phyloP scores from a whole-genome alignment of 1,284 basidiomycete genomes.

The Inonotus obliquus region DNA sequence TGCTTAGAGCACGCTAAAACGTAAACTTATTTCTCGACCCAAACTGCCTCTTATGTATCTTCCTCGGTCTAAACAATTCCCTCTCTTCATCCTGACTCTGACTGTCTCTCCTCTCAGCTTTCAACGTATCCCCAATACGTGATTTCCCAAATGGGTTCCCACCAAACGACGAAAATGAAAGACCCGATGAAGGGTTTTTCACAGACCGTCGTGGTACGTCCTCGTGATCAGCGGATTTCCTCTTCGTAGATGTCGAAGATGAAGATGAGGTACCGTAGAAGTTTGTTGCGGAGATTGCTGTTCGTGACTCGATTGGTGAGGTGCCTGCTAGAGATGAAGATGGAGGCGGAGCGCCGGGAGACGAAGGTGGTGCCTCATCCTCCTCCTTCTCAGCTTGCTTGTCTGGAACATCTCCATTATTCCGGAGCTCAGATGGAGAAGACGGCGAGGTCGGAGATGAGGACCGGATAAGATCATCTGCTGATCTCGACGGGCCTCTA shows the following conservation, averaged over 20 bases:
- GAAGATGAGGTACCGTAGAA: slow-evolving; percentile 40
- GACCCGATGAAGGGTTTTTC: background rate
- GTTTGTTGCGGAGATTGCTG: slow-evolving; percentile 35
- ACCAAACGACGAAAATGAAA: background rate
- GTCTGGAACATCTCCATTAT: background rate
- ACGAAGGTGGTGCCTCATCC: slow-evolving; percentile 17
- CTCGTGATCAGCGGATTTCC: slow-evolving; percentile 35
- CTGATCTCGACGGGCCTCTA: background rate
- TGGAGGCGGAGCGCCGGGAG: slow-evolving; percentile 21
- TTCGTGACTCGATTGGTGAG: slow-evolving; percentile 16
- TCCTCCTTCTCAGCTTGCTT: background rate
- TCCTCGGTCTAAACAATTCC: slow-evolving; percentile 5
- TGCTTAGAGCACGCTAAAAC: background rate
- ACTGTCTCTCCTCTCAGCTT: background rate
- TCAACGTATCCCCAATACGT: background rate
- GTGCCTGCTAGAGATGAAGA: slow-evolving; percentile 23
- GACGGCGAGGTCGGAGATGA: slow-evolving; percentile 2
- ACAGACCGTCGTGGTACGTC: slow-evolving; percentile 9
- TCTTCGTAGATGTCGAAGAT: slow-evolving; percentile 27
- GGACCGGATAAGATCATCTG: background rate
- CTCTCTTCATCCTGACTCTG: background rate
- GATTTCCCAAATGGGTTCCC: slow-evolving; percentile 4
- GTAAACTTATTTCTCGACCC: background rate
- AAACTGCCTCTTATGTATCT: slow-evolving; percentile 9
- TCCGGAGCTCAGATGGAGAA: background rate